These are phyloP conservation scores for Eucalyptus tenuipes DNA, from an alignment of 345 rosid species.

Conservation along the genomic window DNA sequence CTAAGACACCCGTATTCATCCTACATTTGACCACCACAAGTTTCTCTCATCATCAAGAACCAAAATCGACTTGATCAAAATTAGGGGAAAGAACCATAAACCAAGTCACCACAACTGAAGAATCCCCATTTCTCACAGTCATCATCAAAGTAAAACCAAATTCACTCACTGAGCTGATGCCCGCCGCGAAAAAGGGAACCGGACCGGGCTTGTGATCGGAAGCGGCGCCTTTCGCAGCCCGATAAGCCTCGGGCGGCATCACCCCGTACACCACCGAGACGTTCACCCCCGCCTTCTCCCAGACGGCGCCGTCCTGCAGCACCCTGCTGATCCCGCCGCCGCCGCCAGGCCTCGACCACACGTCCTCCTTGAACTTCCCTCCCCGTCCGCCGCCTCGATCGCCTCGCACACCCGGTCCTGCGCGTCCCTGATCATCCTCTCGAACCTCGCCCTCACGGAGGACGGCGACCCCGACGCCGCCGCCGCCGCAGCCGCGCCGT, in stretches of 20 bases:
- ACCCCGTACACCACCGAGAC: constrained; percentile 92
- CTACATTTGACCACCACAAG: background rate
- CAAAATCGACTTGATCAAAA: background rate
- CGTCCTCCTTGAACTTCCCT: constrained; percentile 86
- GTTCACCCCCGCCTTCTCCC: constrained; percentile 97
- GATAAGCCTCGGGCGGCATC: constrained; percentile 99
- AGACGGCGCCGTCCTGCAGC: constrained; percentile 81
- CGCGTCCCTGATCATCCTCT: constrained; percentile 73
- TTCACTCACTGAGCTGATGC: constrained; percentile 73
- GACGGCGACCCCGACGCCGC: background rate
- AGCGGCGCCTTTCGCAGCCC: constrained; percentile 75
- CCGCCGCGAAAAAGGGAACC: constrained; percentile 88
- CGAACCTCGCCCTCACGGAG: constrained; percentile 66
- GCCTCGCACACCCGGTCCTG: constrained; percentile 78
- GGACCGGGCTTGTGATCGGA: constrained; percentile 74
- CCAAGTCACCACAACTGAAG: background rate
- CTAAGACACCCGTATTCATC: background rate
- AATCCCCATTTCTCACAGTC: background rate
- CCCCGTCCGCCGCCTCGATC: constrained; percentile 55
- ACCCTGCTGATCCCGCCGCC: constrained; percentile 99
- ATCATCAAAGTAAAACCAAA: background rate
- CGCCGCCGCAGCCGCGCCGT: background rate
- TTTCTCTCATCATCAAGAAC: background rate
- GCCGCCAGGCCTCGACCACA: constrained; percentile 96
- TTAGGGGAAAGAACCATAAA: background rate